Conservation (phyloP, 495 filamentous ascomycete species). For the Friedmanniomyces simplex region DNA sequence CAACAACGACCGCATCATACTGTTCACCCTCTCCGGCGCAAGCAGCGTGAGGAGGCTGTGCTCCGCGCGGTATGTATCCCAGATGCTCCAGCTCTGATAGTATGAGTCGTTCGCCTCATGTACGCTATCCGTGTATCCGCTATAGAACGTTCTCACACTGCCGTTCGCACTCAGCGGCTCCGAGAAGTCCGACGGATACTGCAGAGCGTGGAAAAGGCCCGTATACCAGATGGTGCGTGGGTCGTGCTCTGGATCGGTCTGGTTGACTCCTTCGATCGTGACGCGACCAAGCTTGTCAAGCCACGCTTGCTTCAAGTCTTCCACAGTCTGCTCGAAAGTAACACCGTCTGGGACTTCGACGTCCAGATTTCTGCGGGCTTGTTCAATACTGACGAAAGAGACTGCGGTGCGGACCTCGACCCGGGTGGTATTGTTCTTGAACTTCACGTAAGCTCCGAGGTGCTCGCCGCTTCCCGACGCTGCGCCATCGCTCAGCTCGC, state of each 20-base stretch:
- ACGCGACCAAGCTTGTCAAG: slow-evolving; percentile 20
- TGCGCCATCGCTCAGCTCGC: neutral
- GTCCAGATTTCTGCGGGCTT: slow-evolving; percentile 14
- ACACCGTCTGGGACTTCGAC: slow-evolving; percentile 11
- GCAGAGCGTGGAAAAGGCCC: slow-evolving; percentile 18
- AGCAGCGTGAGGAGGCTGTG: slow-evolving; percentile 16
- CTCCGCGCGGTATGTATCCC: slow-evolving; percentile 21
- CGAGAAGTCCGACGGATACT: slow-evolving; percentile 20
- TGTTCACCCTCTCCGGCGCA: slow-evolving; percentile 19
- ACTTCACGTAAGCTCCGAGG: slow-evolving; percentile 17
- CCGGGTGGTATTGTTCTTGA: neutral
- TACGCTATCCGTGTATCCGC: slow-evolving; percentile 19
- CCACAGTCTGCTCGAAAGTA: slow-evolving; percentile 12
- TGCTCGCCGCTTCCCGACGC: slow-evolving; percentile 3
- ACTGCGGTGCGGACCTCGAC: slow-evolving; percentile 18
- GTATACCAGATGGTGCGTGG: slow-evolving; percentile 19
- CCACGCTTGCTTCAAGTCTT: slow-evolving; percentile 17
- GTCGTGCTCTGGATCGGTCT: slow-evolving; percentile 11
- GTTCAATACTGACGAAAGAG: slow-evolving; percentile 19
- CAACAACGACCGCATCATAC: slow-evolving; percentile 19
- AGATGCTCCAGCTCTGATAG: slow-evolving; percentile 18
- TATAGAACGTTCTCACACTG: slow-evolving; percentile 9
- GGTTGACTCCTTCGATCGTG: slow-evolving; percentile 15
- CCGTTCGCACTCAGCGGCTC: slow-evolving; percentile 8
- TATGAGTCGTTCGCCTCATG: slow-evolving; percentile 15